phyloP scores from a whole-genome alignment of 1,139 yeast genomes.

The Kazachstania sp. region DNA sequence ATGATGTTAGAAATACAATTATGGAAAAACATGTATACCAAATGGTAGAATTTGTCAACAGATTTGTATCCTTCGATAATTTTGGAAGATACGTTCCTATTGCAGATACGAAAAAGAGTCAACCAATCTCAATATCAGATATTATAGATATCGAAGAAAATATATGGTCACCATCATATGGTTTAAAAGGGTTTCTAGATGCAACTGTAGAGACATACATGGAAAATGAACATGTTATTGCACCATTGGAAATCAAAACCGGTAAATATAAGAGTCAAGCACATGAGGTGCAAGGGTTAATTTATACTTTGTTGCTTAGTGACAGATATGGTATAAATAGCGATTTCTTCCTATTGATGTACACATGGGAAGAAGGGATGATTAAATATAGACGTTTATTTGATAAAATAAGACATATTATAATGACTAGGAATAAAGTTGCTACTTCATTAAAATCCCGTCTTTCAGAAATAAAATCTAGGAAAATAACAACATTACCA shows the following conservation, averaged over 20 bases:
- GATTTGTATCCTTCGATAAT: slow-evolving; percentile 32
- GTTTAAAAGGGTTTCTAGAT: slow-evolving; percentile 86
- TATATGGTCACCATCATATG: slow-evolving; percentile 85
- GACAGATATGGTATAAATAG: slow-evolving; percentile 71
- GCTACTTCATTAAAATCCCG: slow-evolving; percentile 52
- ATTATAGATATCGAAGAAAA: slow-evolving; percentile 82
- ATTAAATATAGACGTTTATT: slow-evolving; percentile 47
- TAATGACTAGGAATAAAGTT: slow-evolving; percentile 62
- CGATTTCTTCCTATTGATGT: slow-evolving; percentile 59
- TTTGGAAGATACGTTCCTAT: slow-evolving; percentile 28
- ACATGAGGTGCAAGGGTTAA: slow-evolving; percentile 80
- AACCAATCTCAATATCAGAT: slow-evolving; percentile 48
- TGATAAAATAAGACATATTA: slow-evolving; percentile 51
- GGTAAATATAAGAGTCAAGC: slow-evolving; percentile 54
- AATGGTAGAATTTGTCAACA: slow-evolving; percentile 56
- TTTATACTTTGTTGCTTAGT: slow-evolving; percentile 71
- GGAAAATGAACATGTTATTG: slow-evolving; percentile 35
- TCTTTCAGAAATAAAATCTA: slow-evolving; percentile 27
- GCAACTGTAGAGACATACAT: slow-evolving; percentile 65
- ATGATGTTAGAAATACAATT: slow-evolving; percentile 41
- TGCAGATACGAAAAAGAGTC: slow-evolving; percentile 36
- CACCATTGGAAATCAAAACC: slow-evolving; percentile 86
- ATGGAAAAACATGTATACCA: slow-evolving; percentile 43
- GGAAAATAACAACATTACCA: slow-evolving; percentile 14
- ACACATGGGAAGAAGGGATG: slow-evolving; percentile 55